Conservation (phyloP, 2,329 filamentous ascomycete species). For the Geoglossum cookeanum region DNA sequence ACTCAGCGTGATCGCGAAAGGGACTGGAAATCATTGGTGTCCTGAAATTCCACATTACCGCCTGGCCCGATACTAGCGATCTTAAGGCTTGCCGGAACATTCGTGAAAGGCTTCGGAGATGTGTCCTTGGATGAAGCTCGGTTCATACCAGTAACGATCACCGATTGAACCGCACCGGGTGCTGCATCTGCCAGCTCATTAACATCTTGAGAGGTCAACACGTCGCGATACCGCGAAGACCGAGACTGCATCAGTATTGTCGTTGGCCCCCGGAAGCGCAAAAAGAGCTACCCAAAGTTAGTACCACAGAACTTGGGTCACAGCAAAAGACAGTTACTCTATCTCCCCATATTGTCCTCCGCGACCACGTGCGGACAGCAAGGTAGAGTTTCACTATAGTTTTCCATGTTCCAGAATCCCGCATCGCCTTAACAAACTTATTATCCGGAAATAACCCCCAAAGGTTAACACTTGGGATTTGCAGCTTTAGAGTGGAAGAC, state of each 20-base stretch:
- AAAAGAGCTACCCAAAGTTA: slow-evolving; percentile 40
- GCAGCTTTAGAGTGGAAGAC: slow-evolving; percentile 52
- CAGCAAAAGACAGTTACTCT: slow-evolving; percentile 28
- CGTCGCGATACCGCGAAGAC: slow-evolving; percentile 59
- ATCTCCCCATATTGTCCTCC: slow-evolving; percentile 84
- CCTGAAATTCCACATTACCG: slow-evolving; percentile 48
- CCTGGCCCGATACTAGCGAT: slow-evolving; percentile 38
- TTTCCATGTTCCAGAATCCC: slow-evolving; percentile 54
- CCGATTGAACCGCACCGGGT: not conserved
- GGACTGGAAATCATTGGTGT: slow-evolving; percentile 21
- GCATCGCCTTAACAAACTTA: slow-evolving; percentile 55
- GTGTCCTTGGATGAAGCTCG: slow-evolving; percentile 13
- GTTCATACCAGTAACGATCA: slow-evolving; percentile 16
- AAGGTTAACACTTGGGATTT: slow-evolving; percentile 51
- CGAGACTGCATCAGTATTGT: slow-evolving; percentile 79
- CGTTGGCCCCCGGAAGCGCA: slow-evolving; percentile 72
- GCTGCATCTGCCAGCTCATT: slow-evolving; percentile 58
- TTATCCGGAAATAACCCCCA: slow-evolving; percentile 45
- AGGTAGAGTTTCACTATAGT: slow-evolving; percentile 44
- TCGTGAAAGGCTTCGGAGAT: not conserved
- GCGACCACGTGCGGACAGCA: slow-evolving; percentile 52
- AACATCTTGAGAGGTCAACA: slow-evolving; percentile 57
- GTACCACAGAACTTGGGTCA: not conserved
- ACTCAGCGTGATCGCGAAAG: not conserved
- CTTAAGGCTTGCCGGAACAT: slow-evolving; percentile 5